Evolutionary conservation across 2,329 filamentous ascomycete genomes (phyloP).

Genomic region (Cladophialophora chaetospira): DNA sequence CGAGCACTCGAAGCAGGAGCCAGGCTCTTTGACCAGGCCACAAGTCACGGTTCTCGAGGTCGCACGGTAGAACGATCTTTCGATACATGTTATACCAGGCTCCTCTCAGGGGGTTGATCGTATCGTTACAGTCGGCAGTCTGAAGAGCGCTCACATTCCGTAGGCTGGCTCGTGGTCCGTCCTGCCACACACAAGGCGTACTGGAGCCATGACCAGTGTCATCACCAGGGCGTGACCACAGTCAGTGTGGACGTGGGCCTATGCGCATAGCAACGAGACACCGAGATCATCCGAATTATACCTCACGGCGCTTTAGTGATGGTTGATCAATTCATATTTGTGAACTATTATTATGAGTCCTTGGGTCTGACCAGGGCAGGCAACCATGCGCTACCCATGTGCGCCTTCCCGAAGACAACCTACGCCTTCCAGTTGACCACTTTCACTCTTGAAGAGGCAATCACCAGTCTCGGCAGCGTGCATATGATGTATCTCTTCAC

Average conservation of each 20-base stretch:
- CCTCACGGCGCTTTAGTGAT: not conserved
- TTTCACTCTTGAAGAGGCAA: not conserved
- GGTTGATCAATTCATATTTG: not conserved
- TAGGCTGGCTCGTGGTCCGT: no score
- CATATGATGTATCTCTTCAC: not conserved
- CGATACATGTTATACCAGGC: no score
- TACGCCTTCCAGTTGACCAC: slow-evolving; percentile 4
- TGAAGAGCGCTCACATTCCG: no score
- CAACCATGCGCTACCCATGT: not conserved
- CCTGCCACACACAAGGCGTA: not conserved
- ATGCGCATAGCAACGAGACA: no score
- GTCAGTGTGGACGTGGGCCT: not conserved
- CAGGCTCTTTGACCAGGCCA: no score
- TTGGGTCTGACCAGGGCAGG: not conserved
- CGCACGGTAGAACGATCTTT: no score
- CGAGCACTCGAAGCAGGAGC: no score
- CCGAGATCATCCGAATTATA: not conserved
- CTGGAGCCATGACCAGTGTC: not conserved
- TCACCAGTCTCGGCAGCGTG: not conserved
- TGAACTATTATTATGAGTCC: not conserved
- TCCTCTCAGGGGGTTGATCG: no score
- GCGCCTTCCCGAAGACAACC: not conserved
- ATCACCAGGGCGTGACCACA: not conserved
- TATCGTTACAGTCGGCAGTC: no score
- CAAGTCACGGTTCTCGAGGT: no score